Evolutionary conservation across 2,329 filamentous ascomycete genomes (phyloP), one percentile per base, ranked within the genome.

Genomic region (Pseudogymnoascus sp.): DNA sequence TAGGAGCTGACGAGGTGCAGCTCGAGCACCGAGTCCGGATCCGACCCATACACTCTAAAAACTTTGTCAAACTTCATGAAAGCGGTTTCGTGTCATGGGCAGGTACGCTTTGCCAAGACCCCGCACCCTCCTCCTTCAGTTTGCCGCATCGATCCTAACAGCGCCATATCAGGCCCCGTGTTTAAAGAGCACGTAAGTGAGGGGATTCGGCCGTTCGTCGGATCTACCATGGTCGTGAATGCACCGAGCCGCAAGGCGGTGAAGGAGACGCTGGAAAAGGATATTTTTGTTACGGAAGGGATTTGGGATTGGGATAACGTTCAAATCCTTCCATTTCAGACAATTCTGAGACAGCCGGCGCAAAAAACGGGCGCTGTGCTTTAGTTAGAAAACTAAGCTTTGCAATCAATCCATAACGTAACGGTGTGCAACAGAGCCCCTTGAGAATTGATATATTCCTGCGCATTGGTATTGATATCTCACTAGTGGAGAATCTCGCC

Each of bases 291-390:
- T 9, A 79, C 75, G 63, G 79, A 74, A 43, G 89, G 86, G 0
- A 91, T 95, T 8, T 96, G 91, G 91, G 90, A 96, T 77, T 70
- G 88, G 62, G 81, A 86, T 37, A 88, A 88, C 67, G 83, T 83
- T 35, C n/a, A 32, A 25, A 57, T 57, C 12, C 11, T 57, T 25
- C 50, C 50, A n/a, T 57, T 57, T 22, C 50, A n/a, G 50, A 43
- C 39, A 43, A 43, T 43, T 43, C 18, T 43, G 11, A 12, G 39
- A 12, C 39, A 43, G 11, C 18, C 39, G 11, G 11, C 39, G 38
- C 16, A 16, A 2, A 41, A 41, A 41, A 41, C 38, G 7, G 38
- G 34, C 34, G 34, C 34, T n/a, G 34, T 37, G 34, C 34, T 37
- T 37, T 37, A 37, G 34, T 37, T 12, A 12, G 4, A 37, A 37